Base-by-base conservation (phyloP, 2,329 filamentous ascomycete species). In the Botryosphaeria dothidea region DNA sequence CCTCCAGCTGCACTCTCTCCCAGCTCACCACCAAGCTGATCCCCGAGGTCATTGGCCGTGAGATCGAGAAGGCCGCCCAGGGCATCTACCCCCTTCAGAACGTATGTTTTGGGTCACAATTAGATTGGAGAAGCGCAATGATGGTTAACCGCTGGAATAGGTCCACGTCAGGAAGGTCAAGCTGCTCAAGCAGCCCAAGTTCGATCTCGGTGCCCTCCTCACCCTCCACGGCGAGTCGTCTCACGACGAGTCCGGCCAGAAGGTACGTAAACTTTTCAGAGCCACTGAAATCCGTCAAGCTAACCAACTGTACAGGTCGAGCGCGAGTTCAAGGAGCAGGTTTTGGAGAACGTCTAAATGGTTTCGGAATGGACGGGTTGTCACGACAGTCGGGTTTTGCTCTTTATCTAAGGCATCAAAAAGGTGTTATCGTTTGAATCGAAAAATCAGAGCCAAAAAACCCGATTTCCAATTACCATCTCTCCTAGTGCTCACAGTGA, bases 101-200 rank as follows among this genome's bases (percentile, higher is more conserved):
- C 84, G 95, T 97, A 85, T 70, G 81, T 81, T 27, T 65, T 25
- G 41, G 11, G 48, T 15, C n/a, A 27, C 21, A 23, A 62, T 48
- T 3, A n/a, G 54, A 63, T 19, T 15, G 11, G 17, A 51, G 31
- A 57, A 64, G 17, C 46, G 34, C 23, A 25, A 38, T 21, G n/a
- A 56, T 57, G 48, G 70, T 71, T 77, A 71, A 76, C 57, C 29
- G 23, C 52, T 29, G 27, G 34, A 25, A 34, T 75, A 98, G 93
- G 93, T 98, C 78, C 95, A 99, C 88, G 97, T 99, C 84, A 93
- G 95, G 84, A 99, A 99, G 90, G 94, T 99, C 79, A 99, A 99
- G 90, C 92, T 99, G 75, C 87, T 99, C 75, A 99, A 99, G 90
- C 83, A 90, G 72, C 95, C 95, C 80, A 99, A 99, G 88, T 98